Evolutionary conservation across 2,329 filamentous ascomycete species (phyloP), one percentile per base, ranked within the genome.

Genomic region (Neoarthrinium moseri): DNA sequence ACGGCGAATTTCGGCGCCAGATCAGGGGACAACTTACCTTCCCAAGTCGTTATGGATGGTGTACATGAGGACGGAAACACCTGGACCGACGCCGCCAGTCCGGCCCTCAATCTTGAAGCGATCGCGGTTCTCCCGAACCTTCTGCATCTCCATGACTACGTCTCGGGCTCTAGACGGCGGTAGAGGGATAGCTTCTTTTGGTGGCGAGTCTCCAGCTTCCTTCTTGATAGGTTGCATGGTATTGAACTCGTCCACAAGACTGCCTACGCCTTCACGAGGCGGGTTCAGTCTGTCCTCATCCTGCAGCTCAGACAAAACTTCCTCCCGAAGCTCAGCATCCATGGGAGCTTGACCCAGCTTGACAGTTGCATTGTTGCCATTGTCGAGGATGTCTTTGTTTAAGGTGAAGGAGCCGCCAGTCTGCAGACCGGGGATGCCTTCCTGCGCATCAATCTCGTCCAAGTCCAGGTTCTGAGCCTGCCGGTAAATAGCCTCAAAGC

Each of bases 41-140:
- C 95, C 91, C 52, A 91, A 85, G 0, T 89, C 95, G 66, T 99
- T 99, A 73, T 99, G 94, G 61, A 97, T 96, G 1, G 94, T 99
- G 64, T 95, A 96, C 88, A 97, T 97, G 73, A 89, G 94, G 20
- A 95, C 86, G 58, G 91, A 95, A 49, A 96, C 77, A 21, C 85
- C 84, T 45, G 90, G 83, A 12, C 91, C 90, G 41, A 91, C 80
- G 7, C 91, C 92, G 13, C 90, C 89, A 11, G 88, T 92, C 26
- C 87, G 82, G 17, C 85, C 83, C 49, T 95, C 89, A 47, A 97
- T 92, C 61, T 83, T 87, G 65, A 96, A 95, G 15, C 92, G 81
- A 59, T 97, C 92, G 18, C 94, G 84, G 59, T 95, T 89, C 66
- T 99, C 94, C 53, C 90, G 89, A 8, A 97, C 83, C 63, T 92